phyloP scores from a whole-genome alignment of 352 stramenopile species.

The Phytophthora litchii region DNA sequence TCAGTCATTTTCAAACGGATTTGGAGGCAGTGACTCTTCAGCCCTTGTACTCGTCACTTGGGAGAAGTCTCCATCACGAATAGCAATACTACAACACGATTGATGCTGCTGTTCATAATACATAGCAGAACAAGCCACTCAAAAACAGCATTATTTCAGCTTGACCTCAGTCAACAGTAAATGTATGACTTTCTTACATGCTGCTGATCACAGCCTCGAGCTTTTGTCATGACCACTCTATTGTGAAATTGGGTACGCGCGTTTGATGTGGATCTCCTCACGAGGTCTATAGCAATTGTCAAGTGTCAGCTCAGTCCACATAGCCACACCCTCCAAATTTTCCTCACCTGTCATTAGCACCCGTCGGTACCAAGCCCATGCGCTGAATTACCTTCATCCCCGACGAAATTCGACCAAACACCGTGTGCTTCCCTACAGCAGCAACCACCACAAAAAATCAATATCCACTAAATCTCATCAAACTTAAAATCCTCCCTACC shows the following conservation, averaged over 20 bases:
- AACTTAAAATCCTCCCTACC: constrained; percentile 42
- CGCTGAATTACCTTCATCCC: constrained; percentile 95
- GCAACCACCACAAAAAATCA: constrained; percentile 10
- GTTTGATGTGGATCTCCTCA: constrained; percentile 79
- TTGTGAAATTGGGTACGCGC: constrained; percentile 67
- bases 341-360: constrained; percentile 81
- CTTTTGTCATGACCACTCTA: constrained; percentile 26
- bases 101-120: too few species aligned
- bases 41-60: background rate
- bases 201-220: background rate
- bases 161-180: constrained; percentile 9
- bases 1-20: constrained; percentile 25
- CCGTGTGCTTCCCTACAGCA: constrained; percentile 89
- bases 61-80: constrained; percentile 3
- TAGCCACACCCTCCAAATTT: too few species aligned
- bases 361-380: constrained; percentile 90
- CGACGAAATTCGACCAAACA: constrained; percentile 92
- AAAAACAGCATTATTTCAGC: background rate
- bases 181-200: constrained; percentile 16
- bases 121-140: too few species aligned
- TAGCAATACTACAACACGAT: too few species aligned
- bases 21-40: constrained; percentile 32
- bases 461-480: background rate
- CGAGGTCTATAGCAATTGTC: constrained; percentile 50
- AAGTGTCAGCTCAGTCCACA: constrained; percentile 6